Conservation (phyloP, 805 yeast genomes). For the Saccharomycopsis fermentans region DNA sequence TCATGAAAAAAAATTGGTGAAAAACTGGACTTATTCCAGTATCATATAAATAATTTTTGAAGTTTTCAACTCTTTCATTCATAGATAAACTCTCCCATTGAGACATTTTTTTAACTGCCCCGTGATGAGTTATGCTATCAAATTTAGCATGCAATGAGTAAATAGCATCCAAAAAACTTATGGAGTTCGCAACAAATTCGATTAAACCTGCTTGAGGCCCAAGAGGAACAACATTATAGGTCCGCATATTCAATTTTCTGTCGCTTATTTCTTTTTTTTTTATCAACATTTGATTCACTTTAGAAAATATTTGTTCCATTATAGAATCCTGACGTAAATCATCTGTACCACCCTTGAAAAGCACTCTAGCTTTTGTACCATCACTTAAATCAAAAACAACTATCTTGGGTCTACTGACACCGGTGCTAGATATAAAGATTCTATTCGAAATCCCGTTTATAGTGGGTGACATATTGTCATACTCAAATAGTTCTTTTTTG, state of each 20-base stretch:
- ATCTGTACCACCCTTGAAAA: slow-evolving; percentile 81
- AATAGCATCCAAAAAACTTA: slow-evolving; percentile 59
- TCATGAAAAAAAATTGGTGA: slow-evolving; percentile 57
- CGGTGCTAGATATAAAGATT: slow-evolving; percentile 63
- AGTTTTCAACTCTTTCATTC: slow-evolving; percentile 36
- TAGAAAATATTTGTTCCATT: slow-evolving; percentile 93
- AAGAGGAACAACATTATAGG: slow-evolving; percentile 83
- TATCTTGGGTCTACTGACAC: slow-evolving; percentile 83
- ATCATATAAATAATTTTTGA: slow-evolving; percentile 33
- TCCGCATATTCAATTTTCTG: slow-evolving; percentile 55
- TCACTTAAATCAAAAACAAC: slow-evolving; percentile 41
- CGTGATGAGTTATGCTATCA: slow-evolving; percentile 39
- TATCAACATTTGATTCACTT: slow-evolving; percentile 60
- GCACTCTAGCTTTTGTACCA: slow-evolving; percentile 48
- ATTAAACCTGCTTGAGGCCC: slow-evolving; percentile 83
- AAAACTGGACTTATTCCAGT: slow-evolving; percentile 53
- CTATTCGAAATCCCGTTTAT: slow-evolving; percentile 35
- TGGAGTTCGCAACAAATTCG: slow-evolving; percentile 77
- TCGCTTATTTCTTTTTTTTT: slow-evolving; percentile 46
- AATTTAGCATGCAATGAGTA: slow-evolving; percentile 46
- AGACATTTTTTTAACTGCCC: slow-evolving; percentile 59
- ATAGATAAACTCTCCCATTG: slow-evolving; percentile 38
- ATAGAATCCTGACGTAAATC: slow-evolving; percentile 93
- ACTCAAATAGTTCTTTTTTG: slow-evolving; percentile 31
- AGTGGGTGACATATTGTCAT: slow-evolving; percentile 33